Evolutionary conservation across 148 eudicot species (phyloP).

Genomic region (Vaccinium myrtillus): DNA sequence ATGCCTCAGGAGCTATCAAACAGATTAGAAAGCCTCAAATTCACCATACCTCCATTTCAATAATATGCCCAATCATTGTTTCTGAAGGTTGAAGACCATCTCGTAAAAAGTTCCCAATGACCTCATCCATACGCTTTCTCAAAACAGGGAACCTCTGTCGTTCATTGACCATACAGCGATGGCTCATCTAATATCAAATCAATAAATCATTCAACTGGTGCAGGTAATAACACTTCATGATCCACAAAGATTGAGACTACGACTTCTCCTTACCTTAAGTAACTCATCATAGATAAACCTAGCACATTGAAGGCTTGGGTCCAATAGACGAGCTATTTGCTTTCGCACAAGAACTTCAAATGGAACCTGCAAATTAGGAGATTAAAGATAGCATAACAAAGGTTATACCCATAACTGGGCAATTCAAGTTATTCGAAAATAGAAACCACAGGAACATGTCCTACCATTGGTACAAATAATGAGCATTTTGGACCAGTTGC

Average conservation of each 20-base stretch:
- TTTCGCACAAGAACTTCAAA: constrained; percentile 68
- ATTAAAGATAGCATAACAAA: neutral
- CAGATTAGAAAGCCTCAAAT: neutral
- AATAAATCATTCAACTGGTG: constrained; percentile 2
- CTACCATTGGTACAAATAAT: constrained; percentile 89
- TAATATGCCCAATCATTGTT: constrained; percentile 75
- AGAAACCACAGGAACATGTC: constrained; percentile 22
- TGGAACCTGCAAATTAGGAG: constrained; percentile 42
- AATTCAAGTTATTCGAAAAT: neutral
- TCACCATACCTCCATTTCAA: constrained; percentile 87
- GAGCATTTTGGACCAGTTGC: constrained; percentile 96
- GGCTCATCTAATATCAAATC: constrained; percentile 70
- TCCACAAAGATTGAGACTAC: neutral
- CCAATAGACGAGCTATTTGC: constrained; percentile 86
- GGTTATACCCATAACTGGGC: neutral
- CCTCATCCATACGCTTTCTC: constrained; percentile 87
- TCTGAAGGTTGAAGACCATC: constrained; percentile 76
- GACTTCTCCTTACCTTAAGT: constrained; percentile 52
- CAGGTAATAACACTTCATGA: neutral
- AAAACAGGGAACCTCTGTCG: constrained; percentile 81
- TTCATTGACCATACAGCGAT: constrained; percentile 72
- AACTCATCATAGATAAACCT: constrained; percentile 85
- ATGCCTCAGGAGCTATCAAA: neutral
- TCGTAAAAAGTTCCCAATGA: constrained; percentile 66
- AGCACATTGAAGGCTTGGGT: constrained; percentile 96